These are phyloP conservation scores for Stachybotrys chlorohalonatus DNA, from an alignment of 2,329 filamentous ascomycete species.

Conservation along the genomic window DNA sequence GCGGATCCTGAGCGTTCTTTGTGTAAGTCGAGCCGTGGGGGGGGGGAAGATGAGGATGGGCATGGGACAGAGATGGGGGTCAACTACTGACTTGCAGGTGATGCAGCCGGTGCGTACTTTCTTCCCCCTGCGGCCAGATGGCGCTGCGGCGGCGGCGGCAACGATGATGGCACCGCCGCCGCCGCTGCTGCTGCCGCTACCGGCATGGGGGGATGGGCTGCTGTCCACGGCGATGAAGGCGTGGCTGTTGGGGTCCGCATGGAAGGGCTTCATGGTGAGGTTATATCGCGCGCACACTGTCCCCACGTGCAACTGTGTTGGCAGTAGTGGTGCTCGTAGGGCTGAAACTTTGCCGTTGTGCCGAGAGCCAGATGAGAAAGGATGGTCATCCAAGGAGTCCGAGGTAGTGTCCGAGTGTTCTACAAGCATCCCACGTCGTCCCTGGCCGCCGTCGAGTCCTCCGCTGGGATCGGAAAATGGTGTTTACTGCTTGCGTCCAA, in stretches of 20 bases:
- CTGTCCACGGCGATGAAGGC: too few species aligned
- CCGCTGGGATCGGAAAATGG: too few species aligned
- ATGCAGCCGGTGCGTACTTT: conserved; percentile 42
- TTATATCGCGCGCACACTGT: too few species aligned
- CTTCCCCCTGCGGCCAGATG: conserved; percentile 29
- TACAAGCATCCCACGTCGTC: too few species aligned
- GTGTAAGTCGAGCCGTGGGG: not conserved
- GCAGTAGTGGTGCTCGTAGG: not conserved
- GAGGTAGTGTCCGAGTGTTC: too few species aligned
- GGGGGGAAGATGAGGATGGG: not conserved
- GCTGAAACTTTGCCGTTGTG: not conserved
- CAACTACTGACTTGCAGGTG: conserved; percentile 42
- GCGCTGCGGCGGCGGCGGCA: not conserved
- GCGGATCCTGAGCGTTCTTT: conserved; percentile 29
- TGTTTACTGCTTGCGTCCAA: too few species aligned
- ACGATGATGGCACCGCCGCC: not conserved
- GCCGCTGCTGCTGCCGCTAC: not conserved
- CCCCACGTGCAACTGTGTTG: not conserved
- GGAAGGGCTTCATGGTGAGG: not conserved
- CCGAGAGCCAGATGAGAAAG: too few species aligned
- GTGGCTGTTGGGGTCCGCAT: not conserved
- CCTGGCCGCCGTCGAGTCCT: too few species aligned
- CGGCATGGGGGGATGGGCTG: too few species aligned
- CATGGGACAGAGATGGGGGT: too few species aligned
- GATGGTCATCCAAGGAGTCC: too few species aligned